These are phyloP conservation scores for Candida argentea DNA, from an alignment of 805 yeast genomes.

Conservation along the genomic window DNA sequence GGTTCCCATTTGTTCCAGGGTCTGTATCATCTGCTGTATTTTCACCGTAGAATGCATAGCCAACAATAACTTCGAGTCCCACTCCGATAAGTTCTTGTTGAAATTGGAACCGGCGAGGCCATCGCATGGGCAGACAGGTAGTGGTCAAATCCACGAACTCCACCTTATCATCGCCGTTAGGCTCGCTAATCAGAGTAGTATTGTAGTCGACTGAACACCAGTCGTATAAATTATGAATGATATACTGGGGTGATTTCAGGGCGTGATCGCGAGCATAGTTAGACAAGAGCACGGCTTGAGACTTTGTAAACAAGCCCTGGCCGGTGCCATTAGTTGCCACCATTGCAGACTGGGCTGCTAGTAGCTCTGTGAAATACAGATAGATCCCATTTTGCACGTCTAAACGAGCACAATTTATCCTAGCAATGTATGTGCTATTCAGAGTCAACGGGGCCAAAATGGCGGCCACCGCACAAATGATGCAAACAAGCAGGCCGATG, in stretches of 20 bases:
- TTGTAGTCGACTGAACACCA: conserved; percentile 38
- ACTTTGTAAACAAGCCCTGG: conserved; percentile 29
- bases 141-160: conserved; percentile 12
- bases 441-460: conserved; percentile 18
- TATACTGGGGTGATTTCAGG: conserved; percentile 38
- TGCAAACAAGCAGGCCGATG: conserved; percentile 8
- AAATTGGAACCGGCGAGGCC: conserved; percentile 33
- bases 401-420: conserved; percentile 40
- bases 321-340: conserved; percentile 1
- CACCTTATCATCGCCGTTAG: conserved; percentile 8
- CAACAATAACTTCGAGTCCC: conserved; percentile 35
- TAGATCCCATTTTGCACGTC: conserved; percentile 48
- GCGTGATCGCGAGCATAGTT: conserved; percentile 39
- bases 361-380: conserved; percentile 26
- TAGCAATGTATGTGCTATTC: conserved; percentile 15
- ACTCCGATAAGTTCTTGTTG: conserved; percentile 26
- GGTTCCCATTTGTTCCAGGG: too few species aligned
- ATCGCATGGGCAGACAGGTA: conserved; percentile 10
- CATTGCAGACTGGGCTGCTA: conserved; percentile 6
- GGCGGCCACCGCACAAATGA: conserved; percentile 11
- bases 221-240: conserved; percentile 28
- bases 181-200: conserved; percentile 6
- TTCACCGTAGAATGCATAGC: conserved; percentile 33
- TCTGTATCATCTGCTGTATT: too few species aligned
- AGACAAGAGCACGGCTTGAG: conserved; percentile 36